phyloP scores from a whole-genome alignment of 2,329 filamentous ascomycete species.

The Dactylellina sp. region DNA sequence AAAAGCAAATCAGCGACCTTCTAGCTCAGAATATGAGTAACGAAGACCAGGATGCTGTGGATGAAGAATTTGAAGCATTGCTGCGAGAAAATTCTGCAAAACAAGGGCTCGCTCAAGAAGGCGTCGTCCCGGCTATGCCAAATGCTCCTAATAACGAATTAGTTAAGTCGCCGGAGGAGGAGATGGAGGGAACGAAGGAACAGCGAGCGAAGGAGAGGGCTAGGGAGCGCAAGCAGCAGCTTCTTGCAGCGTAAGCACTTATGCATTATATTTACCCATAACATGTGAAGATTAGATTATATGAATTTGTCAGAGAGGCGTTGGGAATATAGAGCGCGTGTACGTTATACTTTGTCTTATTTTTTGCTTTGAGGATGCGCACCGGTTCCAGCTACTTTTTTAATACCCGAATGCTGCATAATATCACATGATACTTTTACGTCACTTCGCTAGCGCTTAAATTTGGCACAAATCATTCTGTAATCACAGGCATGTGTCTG shows the following conservation, averaged over 20 bases:
- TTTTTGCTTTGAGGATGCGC: conserved; percentile 13
- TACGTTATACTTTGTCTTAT: not conserved
- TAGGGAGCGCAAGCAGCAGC: conserved; percentile 41
- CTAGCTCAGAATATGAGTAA: conserved; percentile 88
- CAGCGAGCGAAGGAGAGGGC: conserved; percentile 31
- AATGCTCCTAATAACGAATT: conserved; percentile 41
- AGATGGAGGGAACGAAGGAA: conserved; percentile 27
- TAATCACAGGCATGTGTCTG: not conserved
- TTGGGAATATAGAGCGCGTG: not conserved
- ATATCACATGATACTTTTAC: not conserved
- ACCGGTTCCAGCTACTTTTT: not conserved
- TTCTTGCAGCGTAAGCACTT: conserved; percentile 29
- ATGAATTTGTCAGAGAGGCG: not conserved
- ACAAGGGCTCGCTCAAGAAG: conserved; percentile 18
- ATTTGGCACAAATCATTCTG: not conserved
- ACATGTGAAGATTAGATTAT: not conserved
- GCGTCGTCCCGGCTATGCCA: conserved; percentile 30
- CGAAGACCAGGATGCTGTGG: conserved; percentile 96
- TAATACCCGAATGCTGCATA: conserved; percentile 9
- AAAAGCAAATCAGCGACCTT: conserved; percentile 91
- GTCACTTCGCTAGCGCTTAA: not conserved
- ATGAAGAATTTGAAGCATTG: conserved; percentile 89
- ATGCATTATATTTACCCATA: not conserved
- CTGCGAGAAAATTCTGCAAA: conserved; percentile 72
- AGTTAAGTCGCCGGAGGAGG: conserved; percentile 12